Conservation (phyloP, 2,329 filamentous ascomycete species). For the Acrodontium crateriforme region DNA sequence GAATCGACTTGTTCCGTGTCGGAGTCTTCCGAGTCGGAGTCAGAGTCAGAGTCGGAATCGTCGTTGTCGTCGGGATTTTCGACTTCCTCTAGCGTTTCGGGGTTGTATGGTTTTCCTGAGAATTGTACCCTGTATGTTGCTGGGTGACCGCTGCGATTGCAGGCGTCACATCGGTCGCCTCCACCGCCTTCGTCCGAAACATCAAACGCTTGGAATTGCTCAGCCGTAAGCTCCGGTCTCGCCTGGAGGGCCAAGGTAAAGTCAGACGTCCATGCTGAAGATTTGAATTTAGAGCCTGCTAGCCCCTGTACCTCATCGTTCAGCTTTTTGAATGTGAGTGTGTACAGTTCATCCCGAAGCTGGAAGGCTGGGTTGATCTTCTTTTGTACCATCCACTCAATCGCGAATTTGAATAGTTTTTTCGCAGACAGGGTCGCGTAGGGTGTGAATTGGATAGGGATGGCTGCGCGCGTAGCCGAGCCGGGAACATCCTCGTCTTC, state of each 20-base stretch:
- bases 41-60: constrained; percentile 18
- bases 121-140: constrained; percentile 52
- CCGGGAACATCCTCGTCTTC: constrained; percentile 47
- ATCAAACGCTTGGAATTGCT: constrained; percentile 25
- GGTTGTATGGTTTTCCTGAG: constrained; percentile 51
- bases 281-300: constrained; percentile 57
- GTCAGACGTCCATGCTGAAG: constrained; percentile 52
- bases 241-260: constrained; percentile 54
- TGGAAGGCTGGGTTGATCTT: constrained; percentile 60
- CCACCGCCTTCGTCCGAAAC: constrained; percentile 21
- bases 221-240: constrained; percentile 46
- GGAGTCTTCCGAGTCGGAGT: constrained; percentile 12
- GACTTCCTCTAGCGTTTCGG: constrained; percentile 51
- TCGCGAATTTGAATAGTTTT: constrained; percentile 57
- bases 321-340: constrained; percentile 55
- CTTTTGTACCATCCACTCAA: constrained; percentile 73
- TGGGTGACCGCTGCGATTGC: constrained; percentile 53
- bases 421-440: constrained; percentile 53
- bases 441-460: constrained; percentile 54
- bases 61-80: constrained; percentile 28
- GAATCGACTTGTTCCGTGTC: constrained; percentile 26
- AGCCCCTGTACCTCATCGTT: constrained; percentile 57
- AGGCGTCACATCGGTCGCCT: constrained; percentile 50
- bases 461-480: no score
- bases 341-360: constrained; percentile 49